Conservation (phyloP, 2,329 filamentous ascomycete species). For the Lanzia echinophila region DNA sequence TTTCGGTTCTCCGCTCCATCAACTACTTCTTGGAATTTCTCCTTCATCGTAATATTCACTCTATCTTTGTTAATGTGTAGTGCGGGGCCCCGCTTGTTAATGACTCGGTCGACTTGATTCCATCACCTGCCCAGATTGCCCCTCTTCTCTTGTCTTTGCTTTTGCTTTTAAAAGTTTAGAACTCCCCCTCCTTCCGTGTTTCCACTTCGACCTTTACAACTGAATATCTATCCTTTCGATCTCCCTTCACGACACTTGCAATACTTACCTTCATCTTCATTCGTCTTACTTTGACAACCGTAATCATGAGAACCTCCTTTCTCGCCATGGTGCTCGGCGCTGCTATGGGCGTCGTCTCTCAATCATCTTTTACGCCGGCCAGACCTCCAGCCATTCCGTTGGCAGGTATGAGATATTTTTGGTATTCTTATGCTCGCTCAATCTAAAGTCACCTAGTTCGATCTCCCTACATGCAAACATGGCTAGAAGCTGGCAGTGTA, state of each 20-base stretch:
- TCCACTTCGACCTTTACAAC: too few relatives aligned
- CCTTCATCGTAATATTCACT: too few relatives aligned
- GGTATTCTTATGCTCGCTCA: not conserved
- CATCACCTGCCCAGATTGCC: too few relatives aligned
- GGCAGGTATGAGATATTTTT: constrained; percentile 38
- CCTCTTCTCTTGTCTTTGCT: too few relatives aligned
- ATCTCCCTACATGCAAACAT: constrained; percentile 70
- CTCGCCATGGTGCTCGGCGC: constrained; percentile 7
- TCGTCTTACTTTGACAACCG: not conserved
- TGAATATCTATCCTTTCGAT: too few relatives aligned
- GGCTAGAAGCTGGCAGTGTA: constrained; percentile 57
- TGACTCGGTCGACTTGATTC: too few relatives aligned
- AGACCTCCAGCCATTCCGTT: constrained; percentile 64
- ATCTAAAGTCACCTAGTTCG: constrained; percentile 37
- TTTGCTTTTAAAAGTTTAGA: not conserved
- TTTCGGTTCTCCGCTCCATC: too few relatives aligned
- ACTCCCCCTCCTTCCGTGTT: not conserved
- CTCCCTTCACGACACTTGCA: too few relatives aligned
- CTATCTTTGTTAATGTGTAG: too few relatives aligned
- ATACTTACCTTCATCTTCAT: not conserved
- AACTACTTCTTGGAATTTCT: too few relatives aligned
- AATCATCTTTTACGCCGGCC: constrained; percentile 55
- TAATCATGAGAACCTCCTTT: constrained; percentile 15
- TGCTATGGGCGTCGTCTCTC: constrained; percentile 8
- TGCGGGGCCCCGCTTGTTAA: too few relatives aligned